Conservation (phyloP, 73 alveolate genomes). For the Symbiodinium pilosum region DNA sequence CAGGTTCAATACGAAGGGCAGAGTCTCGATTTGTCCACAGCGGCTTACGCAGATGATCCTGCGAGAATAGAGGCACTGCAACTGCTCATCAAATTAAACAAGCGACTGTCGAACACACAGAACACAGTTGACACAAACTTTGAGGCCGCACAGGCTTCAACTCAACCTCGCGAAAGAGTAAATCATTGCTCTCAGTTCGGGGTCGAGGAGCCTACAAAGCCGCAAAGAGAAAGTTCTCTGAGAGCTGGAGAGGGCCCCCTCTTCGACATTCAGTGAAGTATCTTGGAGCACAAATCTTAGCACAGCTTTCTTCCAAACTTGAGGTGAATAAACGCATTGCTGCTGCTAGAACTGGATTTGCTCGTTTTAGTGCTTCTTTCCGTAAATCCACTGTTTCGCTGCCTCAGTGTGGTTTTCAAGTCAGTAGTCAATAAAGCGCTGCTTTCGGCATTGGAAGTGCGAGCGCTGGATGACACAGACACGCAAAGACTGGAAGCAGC, state of each 20-base stretch:
- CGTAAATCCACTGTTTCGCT: not conserved
- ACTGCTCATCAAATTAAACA: not conserved
- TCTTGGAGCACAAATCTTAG: not conserved
- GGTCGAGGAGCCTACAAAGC: not conserved
- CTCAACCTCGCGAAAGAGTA: not conserved
- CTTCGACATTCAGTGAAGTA: not conserved
- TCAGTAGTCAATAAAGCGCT: slow-evolving; percentile 27
- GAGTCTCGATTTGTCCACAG: not conserved
- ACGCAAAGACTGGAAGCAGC: not conserved
- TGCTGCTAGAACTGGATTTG: slow-evolving; percentile 24
- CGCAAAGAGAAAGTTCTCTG: not conserved
- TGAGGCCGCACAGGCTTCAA: not conserved
- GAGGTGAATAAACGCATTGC: slow-evolving; percentile 46
- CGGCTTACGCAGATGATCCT: slow-evolving; percentile 60
- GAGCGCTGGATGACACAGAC: not conserved
- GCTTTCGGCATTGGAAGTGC: slow-evolving; percentile 24
- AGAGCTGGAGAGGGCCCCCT: slow-evolving; percentile 3
- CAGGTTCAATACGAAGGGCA: slow-evolving; percentile 11
- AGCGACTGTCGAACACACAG: slow-evolving; percentile 1
- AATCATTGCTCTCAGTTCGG: not conserved
- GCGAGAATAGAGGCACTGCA: slow-evolving; percentile 19
- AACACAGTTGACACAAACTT: not conserved
- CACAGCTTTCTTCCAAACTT: not conserved
- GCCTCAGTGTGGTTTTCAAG: not conserved
- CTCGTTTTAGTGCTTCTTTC: not conserved